phyloP scores from a whole-genome alignment of 257 asterid species.

The Misopates orontium region DNA sequence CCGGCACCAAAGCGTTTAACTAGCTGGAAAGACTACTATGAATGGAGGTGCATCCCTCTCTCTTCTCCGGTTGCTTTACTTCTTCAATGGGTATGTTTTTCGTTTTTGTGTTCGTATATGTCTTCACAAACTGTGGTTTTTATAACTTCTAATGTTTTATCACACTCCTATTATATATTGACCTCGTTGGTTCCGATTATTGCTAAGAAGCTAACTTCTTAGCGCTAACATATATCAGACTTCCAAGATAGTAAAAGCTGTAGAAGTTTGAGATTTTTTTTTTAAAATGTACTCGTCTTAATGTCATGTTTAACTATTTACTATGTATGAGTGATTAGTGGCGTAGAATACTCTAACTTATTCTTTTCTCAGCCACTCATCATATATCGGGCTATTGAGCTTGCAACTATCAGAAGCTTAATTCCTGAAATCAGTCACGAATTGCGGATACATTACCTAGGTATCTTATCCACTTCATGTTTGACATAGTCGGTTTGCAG shows the following conservation, averaged over 20 bases:
- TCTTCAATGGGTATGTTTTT: conserved; percentile 86
- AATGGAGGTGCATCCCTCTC: conserved; percentile 89
- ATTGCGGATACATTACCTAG: conserved; percentile 79
- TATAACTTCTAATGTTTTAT: conserved; percentile 5
- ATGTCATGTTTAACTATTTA: conserved; percentile 9
- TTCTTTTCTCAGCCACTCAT: conserved; percentile 70
- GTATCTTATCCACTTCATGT: conserved; percentile 38
- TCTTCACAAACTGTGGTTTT: neutral
- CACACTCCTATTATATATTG: neutral
- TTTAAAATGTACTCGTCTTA: neutral
- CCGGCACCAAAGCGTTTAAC: conserved; percentile 39
- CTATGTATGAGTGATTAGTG: conserved; percentile 18
- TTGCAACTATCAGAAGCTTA: conserved; percentile 52
- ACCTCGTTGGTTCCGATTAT: neutral
- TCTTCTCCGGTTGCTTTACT: conserved; percentile 82
- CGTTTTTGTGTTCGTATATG: conserved; percentile 9
- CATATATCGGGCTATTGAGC: conserved; percentile 65
- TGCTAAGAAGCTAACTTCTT: neutral
- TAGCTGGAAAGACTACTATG: conserved; percentile 83
- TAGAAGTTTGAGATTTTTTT: neutral
- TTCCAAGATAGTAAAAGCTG: neutral
- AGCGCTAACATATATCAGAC: neutral
- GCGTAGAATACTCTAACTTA: conserved; percentile 15
- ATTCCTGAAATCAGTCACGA: conserved; percentile 46
- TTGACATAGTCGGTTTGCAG: conserved; percentile 9